Base-by-base conservation (phyloP, 1,284 basidiomycete genomes). In the Jaminaea rosea region DNA sequence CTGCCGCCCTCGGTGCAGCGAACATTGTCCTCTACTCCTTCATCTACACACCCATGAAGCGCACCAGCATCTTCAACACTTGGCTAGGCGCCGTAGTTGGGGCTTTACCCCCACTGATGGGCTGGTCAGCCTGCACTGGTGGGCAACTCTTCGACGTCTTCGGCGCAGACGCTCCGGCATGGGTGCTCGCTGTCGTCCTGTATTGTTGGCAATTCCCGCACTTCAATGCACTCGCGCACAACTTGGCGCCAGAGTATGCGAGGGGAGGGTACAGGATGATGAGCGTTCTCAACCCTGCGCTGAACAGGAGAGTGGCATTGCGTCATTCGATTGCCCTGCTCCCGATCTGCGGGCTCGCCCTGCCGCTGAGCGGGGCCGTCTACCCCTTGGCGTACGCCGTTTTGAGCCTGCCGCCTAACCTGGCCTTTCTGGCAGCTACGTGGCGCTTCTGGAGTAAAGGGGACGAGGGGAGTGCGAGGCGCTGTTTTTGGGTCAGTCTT, bases 171-270 rank as follows among this genome's bases (percentile, higher is more conserved):
- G 53, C 67, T 4, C 61, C 64, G 10, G 69, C 48, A 4, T 72
- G 69, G 69, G 49, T 63, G 21, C 54, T 73, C 0, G 69, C 63
- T 1, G 62, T 57, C 2, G 47, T 73, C 26, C 81, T 97, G 11
- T 99, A 85, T 77, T 87, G 86, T 53, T 99, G 94, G 94, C 94
- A 99, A 73, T 98, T 98, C 75, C 93, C 94, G 17, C 94, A 98
- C 75, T 98, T 99, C 78, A 97, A 94, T 76, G 78, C 89, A 1
- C 80, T 98, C n/a, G 84, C 91, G 2, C 83, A 96, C 75, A 79
- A 91, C 46, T 82, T 94, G 11, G 82, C 91, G 24, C 83, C 82
- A 15, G 86, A 87, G 28, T 99, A 99, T 76, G 89, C 93, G 0
- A 83, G 89, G 66, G 89, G 87, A 4, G 93, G 92, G 15, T 99